Evolutionary conservation across 2,329 filamentous ascomycete genomes (phyloP).

Genomic region (Colletotrichum neosansevieriae): DNA sequence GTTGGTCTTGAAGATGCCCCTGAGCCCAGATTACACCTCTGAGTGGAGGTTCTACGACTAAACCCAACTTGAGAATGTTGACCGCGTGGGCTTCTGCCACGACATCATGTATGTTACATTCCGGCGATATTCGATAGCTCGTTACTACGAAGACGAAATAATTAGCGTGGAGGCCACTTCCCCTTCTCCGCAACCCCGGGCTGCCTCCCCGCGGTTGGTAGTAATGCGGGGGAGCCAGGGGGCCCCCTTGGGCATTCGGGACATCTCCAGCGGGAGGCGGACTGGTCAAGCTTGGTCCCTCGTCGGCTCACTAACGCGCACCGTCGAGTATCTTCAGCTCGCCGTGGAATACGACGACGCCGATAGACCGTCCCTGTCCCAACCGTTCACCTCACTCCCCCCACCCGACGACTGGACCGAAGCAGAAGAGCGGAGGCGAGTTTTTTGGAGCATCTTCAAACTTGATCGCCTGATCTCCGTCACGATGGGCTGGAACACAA

Average conservation of each 20-base stretch:
- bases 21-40: conserved; percentile 58
- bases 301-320: conserved; percentile 47
- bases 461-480: conserved; percentile 44
- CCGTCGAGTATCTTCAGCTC: conserved; percentile 48
- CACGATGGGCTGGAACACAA: conserved; percentile 48
- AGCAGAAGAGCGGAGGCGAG: conserved; percentile 47
- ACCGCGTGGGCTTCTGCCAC: not conserved
- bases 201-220: conserved; percentile 3
- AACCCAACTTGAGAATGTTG: not conserved
- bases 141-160: not conserved
- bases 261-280: not conserved
- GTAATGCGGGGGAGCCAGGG: conserved; percentile 14
- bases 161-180: not conserved
- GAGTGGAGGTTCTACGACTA: conserved; percentile 63
- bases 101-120: not conserved
- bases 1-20: conserved; percentile 55
- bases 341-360: conserved; percentile 47
- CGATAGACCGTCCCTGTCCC: conserved; percentile 43
- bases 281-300: conserved; percentile 46
- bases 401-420: conserved; percentile 46
- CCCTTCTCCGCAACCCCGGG: conserved; percentile 3
- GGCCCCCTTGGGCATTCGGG: conserved; percentile 12
- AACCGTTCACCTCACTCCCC: conserved; percentile 46
- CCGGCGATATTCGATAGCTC: not conserved
- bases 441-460: too few relatives aligned